Percentiles rank a stretch among this genome's conserved stretches.
Evolutionary conservation across 257 asterid genomes (phyloP).

Genomic region (Solanum gandarillasii): DNA sequence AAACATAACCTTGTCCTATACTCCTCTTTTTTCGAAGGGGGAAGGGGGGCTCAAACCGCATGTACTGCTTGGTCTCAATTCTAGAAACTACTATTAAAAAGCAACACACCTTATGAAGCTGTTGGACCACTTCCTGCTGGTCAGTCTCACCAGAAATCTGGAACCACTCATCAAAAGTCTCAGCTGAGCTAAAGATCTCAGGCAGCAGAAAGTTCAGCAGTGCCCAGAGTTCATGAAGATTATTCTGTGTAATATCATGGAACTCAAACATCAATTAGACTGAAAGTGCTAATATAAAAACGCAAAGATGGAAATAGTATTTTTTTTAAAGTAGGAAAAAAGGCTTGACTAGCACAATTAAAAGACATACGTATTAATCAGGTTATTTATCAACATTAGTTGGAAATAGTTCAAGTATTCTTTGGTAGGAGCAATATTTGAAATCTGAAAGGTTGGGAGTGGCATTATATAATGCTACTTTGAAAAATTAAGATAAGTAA

Average conservation of each 20-base stretch:
- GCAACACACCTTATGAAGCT: slow-evolving; percentile 90
- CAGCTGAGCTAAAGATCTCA: slow-evolving; percentile 98
- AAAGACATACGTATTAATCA: background rate
- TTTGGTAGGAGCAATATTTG: background rate
- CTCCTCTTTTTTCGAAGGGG: background rate
- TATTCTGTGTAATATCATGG: slow-evolving; percentile 53
- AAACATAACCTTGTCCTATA: background rate
- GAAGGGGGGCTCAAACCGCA: background rate
- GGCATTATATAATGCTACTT: background rate
- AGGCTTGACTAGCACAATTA: background rate
- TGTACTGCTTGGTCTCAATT: background rate
- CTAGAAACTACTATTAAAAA: background rate
- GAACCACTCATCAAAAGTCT: slow-evolving; percentile 98
- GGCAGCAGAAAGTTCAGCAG: slow-evolving; percentile 95
- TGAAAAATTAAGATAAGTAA: background rate
- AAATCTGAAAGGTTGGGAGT: background rate
- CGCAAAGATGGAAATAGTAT: background rate
- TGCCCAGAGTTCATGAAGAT: slow-evolving; percentile 99
- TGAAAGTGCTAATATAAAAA: background rate
- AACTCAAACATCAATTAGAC: background rate
- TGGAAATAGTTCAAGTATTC: background rate
- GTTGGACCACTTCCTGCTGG: slow-evolving; percentile 99
- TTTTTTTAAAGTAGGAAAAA: background rate
- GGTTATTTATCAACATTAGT: background rate
- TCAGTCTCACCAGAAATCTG: slow-evolving; percentile 97